A percentile compares a stretch with the other conserved stretches of the same genome.
Conservation (phyloP, 495 filamentous ascomycete genomes). For the Neurospora terricola region DNA sequence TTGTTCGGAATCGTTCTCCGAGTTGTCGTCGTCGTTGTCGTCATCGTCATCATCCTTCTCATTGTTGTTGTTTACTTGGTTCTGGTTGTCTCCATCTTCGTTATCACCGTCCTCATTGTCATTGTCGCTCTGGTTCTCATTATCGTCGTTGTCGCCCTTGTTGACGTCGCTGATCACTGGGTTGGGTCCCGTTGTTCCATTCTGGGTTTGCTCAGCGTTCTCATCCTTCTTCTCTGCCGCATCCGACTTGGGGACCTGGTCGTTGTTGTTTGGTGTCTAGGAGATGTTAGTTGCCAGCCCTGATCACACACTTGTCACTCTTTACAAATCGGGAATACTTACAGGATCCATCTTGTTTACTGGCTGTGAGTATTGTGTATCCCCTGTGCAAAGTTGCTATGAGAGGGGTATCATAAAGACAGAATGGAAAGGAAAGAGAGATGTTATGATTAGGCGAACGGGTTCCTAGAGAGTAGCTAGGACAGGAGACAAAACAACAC, state of each 20-base stretch:
- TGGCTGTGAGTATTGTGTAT: not conserved
- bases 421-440: not conserved
- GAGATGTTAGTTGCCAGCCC: not conserved
- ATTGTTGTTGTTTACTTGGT: conserved; percentile 8
- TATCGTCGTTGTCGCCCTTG: not conserved
- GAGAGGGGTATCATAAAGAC: not conserved
- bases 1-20: conserved; percentile 4
- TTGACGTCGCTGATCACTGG: not conserved
- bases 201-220: not conserved
- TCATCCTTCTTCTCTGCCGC: conserved; percentile 10
- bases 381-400: not conserved
- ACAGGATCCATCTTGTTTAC: conserved; percentile 17
- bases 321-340: not conserved
- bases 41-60: conserved; percentile 3
- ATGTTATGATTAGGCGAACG: not conserved
- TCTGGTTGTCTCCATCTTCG: conserved; percentile 8
- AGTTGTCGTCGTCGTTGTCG: conserved; percentile 5
- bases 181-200: conserved; percentile 4
- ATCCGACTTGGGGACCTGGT: conserved; percentile 10
- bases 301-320: not conserved
- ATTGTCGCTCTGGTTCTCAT: conserved; percentile 1
- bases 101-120: conserved; percentile 6
- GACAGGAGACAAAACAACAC: not conserved
- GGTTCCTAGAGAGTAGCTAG: not conserved
- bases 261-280: conserved; percentile 7